Evolutionary conservation across 2,329 filamentous ascomycete genomes (phyloP), one percentile per base, ranked within the genome.

Genomic region (Trichoderma pleuroti): DNA sequence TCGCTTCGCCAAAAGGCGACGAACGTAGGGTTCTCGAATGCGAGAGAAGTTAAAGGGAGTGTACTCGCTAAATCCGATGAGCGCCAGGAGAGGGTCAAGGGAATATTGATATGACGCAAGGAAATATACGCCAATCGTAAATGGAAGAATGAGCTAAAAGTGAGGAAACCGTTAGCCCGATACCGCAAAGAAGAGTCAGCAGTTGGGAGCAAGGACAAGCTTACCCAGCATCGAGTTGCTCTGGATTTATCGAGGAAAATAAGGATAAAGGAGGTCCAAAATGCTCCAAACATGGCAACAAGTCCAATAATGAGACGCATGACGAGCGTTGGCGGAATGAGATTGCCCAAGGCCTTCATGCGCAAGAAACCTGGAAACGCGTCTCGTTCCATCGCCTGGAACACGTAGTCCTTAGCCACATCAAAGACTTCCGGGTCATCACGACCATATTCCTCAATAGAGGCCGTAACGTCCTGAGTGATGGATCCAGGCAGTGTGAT

Each of bases 331-430:
- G 95, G 90, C 4, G 95, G 96, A 32, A 99, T 95, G 16, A 99
- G 87, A 78, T 99, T 99, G 72, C 97, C 97, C 28, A 99, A 86
- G 3, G 96, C 96, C 83, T 98, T 98, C 83, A 93, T 93, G 78
- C 95, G 89, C 71, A 99, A 86, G 82, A 99, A 99, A 1, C 95
- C 95, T 0, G 97, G 96, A 79, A 97, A 99, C n/a, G 97, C 96
- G 83, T 99, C 96, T 70, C 97, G 90, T 83, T 99, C 97, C 96
- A 99, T 99, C 39, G 97, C 97, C 82, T 99, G 97, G 81, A 98
- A 99, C 73, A 98, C 96, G 80, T 98, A 99, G 83, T 99, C 96
- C 84, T 99, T 99, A 68, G 96, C 96, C 24, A 93, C 90, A 79
- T 98, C 96, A 77, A 99, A 99, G 14, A 99, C 92, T 80, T 99